These are phyloP conservation scores for Apiotrichum mycotoxinovorans DNA, from an alignment of 1,284 basidiomycete species.

Conservation along the genomic window DNA sequence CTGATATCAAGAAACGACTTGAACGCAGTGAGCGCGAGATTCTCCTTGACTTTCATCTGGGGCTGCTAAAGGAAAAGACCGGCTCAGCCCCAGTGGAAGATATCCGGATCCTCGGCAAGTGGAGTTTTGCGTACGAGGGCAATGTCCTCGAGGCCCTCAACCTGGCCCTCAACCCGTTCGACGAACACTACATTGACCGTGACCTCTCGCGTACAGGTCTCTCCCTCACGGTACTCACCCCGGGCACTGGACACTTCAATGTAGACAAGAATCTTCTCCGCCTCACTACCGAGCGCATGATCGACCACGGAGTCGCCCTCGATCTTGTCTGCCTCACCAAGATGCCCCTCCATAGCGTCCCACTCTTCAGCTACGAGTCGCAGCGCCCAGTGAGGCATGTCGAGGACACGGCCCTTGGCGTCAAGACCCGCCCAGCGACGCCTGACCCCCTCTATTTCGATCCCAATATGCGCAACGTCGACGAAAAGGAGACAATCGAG, in stretches of 20 bases:
- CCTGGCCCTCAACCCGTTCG: slow-evolving; percentile 85
- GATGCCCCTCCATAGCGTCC: slow-evolving; percentile 86
- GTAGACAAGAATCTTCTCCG: slow-evolving; percentile 87
- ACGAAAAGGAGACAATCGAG: slow-evolving; percentile 40
- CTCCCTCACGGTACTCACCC: slow-evolving; percentile 80
- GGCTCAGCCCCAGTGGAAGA: slow-evolving; percentile 21
- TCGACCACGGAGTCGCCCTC: slow-evolving; percentile 87
- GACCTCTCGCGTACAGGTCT: slow-evolving; percentile 90
- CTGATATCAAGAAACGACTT: slow-evolving; percentile 80
- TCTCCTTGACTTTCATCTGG: slow-evolving; percentile 71
- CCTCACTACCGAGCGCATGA: slow-evolving; percentile 89
- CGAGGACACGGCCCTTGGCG: slow-evolving; percentile 43
- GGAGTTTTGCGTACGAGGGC: slow-evolving; percentile 72
- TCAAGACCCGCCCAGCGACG: slow-evolving; percentile 40
- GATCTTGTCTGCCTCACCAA: slow-evolving; percentile 89
- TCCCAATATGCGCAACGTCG: slow-evolving; percentile 31
- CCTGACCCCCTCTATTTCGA: slow-evolving; percentile 80
- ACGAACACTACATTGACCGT: slow-evolving; percentile 93
- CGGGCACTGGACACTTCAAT: slow-evolving; percentile 90
- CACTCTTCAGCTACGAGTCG: slow-evolving; percentile 68
- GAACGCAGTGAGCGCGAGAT: slow-evolving; percentile 85
- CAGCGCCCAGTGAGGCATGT: slow-evolving; percentile 52
- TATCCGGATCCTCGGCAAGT: slow-evolving; percentile 44
- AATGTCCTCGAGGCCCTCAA: slow-evolving; percentile 93
- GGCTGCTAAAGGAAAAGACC: slow-evolving; percentile 15